These are phyloP conservation scores for Termitomyces eurrhizus DNA, from an alignment of 768 basidiomycete genomes.

Conservation along the genomic window DNA sequence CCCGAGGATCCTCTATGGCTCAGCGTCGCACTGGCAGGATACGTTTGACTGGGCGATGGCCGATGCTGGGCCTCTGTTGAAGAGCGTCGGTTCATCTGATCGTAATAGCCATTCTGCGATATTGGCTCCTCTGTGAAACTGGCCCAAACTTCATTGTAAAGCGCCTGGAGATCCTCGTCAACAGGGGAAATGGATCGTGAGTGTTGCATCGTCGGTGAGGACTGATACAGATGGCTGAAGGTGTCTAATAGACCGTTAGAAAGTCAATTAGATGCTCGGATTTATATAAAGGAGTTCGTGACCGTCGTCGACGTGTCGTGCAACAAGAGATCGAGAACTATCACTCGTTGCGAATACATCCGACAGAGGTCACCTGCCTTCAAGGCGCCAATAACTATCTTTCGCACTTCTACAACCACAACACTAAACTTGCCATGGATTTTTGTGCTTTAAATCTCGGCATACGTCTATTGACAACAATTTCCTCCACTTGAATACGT, in stretches of 20 bases:
- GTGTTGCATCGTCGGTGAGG: constrained; percentile 47
- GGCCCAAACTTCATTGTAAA: constrained; percentile 75
- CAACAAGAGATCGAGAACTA: constrained; percentile 8
- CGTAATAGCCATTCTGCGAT: constrained; percentile 30
- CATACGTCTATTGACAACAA: neutral
- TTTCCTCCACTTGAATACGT: neutral
- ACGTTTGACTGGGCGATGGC: constrained; percentile 13
- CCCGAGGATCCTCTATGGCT: constrained; percentile 15
- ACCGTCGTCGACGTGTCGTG: constrained; percentile 26
- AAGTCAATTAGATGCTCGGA: neutral
- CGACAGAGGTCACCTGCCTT: constrained; percentile 15
- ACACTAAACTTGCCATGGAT: neutral
- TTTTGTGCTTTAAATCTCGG: neutral
- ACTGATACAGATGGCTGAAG: constrained; percentile 16
- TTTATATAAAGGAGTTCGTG: constrained; percentile 3
- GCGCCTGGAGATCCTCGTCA: constrained; percentile 68
- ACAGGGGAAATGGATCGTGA: constrained; percentile 37
- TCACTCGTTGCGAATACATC: constrained; percentile 12
- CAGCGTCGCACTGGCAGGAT: constrained; percentile 5
- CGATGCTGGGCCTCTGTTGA: constrained; percentile 22
- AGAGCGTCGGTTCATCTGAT: constrained; percentile 36
- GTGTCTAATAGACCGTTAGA: neutral
- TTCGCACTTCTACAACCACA: neutral
- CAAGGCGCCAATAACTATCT: neutral
- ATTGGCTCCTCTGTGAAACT: constrained; percentile 50